These are phyloP conservation scores for Xerocomus nothofagi DNA, from an alignment of 1,284 basidiomycete genomes.

Conservation along the genomic window DNA sequence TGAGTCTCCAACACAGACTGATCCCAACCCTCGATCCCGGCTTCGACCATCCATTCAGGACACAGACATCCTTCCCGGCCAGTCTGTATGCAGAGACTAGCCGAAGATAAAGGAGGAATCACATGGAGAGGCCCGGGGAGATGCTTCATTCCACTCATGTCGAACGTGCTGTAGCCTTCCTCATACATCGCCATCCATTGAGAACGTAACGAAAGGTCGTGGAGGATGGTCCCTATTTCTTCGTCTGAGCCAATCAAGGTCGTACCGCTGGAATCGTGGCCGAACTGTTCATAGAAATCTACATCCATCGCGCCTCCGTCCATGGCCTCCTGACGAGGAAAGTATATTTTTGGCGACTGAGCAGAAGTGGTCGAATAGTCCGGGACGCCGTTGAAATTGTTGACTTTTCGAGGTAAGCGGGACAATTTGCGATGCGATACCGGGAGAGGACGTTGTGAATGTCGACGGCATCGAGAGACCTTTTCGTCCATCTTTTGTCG, in stretches of 20 bases:
- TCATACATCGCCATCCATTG: constrained; percentile 18
- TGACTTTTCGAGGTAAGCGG: neutral
- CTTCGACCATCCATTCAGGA: constrained; percentile 31
- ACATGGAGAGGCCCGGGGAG: neutral
- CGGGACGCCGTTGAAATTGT: too few relatives aligned
- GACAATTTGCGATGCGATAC: neutral
- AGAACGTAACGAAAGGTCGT: constrained; percentile 8
- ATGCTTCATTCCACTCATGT: neutral
- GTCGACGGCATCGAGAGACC: neutral
- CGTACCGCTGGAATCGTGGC: neutral
- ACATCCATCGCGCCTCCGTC: neutral
- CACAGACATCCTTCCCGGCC: constrained; percentile 21
- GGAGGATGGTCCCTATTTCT: neutral
- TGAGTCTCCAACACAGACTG: neutral
- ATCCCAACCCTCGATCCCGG: constrained; percentile 22
- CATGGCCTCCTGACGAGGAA: neutral
- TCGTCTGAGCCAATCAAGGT: neutral
- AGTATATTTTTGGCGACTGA: neutral
- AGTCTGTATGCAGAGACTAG: neutral
- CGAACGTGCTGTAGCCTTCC: constrained; percentile 7
- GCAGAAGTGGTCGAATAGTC: neutral
- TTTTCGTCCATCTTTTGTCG: neutral
- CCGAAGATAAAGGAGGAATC: neutral
- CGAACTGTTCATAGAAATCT: neutral
- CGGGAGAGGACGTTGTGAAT: neutral